Evolutionary conservation across 2,329 filamentous ascomycete species (phyloP).

Genomic region (Claviceps purpurea): DNA sequence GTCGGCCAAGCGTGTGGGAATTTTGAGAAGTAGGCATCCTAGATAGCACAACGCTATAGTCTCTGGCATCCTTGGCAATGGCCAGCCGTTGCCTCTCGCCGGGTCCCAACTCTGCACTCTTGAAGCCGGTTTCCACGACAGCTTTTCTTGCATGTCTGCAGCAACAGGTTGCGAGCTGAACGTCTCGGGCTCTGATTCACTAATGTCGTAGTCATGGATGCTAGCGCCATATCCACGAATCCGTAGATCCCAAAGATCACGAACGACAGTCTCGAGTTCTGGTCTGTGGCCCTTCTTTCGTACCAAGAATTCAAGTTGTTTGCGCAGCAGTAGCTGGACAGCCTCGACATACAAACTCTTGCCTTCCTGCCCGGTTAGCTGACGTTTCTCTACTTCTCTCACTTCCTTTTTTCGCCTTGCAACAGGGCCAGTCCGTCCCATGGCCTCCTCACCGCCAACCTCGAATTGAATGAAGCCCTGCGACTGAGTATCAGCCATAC

Average conservation of each 20-base stretch:
- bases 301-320: constrained; percentile 65
- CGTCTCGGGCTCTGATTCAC: constrained; percentile 18
- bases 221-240: constrained; percentile 30
- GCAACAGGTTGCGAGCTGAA: constrained; percentile 26
- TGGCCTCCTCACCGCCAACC: constrained; percentile 56
- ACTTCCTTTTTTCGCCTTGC: constrained; percentile 44
- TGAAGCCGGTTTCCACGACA: constrained; percentile 16
- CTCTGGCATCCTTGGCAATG: constrained; percentile 57
- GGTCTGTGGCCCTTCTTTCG: constrained; percentile 49
- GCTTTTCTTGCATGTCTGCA: constrained; percentile 8
- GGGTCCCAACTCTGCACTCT: constrained; percentile 31
- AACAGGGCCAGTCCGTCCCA: constrained; percentile 43
- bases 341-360: constrained; percentile 70
- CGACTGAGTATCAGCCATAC: background rate
- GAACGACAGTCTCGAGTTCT: constrained; percentile 66
- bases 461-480: constrained; percentile 44
- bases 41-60: constrained; percentile 70
- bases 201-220: constrained; percentile 14
- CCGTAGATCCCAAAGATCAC: constrained; percentile 75
- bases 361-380: constrained; percentile 53
- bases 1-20: constrained; percentile 65
- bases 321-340: constrained; percentile 72
- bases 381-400: constrained; percentile 37
- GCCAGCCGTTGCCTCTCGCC: constrained; percentile 33
- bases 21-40: constrained; percentile 57